Evolutionary conservation across 1,284 basidiomycete genomes (phyloP).

Genomic region (Sanghuangporus sanghuang): DNA sequence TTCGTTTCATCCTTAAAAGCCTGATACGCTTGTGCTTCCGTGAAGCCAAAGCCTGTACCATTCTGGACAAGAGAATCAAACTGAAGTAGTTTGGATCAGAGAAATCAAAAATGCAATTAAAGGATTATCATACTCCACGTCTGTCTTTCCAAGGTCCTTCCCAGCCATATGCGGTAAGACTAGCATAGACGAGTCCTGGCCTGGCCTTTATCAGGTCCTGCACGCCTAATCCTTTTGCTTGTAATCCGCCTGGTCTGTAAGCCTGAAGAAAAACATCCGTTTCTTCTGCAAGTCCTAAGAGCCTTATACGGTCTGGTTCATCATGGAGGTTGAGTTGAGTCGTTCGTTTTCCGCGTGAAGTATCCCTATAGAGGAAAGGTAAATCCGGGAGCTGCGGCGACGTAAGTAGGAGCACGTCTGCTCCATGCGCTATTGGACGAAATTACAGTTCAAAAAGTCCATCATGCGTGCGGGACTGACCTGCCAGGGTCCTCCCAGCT

Average conservation of each 20-base stretch:
- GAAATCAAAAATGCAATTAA: background rate
- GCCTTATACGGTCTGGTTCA: conserved; percentile 28
- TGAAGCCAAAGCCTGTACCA: conserved; percentile 55
- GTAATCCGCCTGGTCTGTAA: conserved; percentile 54
- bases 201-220: conserved; percentile 35
- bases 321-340: conserved; percentile 52
- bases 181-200: conserved; percentile 56
- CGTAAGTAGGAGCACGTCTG: conserved; percentile 55
- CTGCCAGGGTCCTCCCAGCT: conserved; percentile 51
- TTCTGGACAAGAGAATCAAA: conserved; percentile 70
- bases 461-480: conserved; percentile 25
- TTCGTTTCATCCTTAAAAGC: conserved; percentile 23
- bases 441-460: background rate
- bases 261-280: conserved; percentile 65
- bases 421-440: conserved; percentile 45
- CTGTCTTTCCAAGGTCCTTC: conserved; percentile 54
- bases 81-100: conserved; percentile 26
- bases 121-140: conserved; percentile 39
- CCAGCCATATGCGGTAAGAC: conserved; percentile 54
- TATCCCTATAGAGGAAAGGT: conserved; percentile 53
- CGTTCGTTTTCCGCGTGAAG: conserved; percentile 61
- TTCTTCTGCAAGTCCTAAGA: conserved; percentile 35
- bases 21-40: conserved; percentile 47
- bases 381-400: conserved; percentile 51
- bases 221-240: conserved; percentile 45